Evolutionary conservation across 2,329 filamentous ascomycete genomes (phyloP).

Genomic region (Penicillium sp.): DNA sequence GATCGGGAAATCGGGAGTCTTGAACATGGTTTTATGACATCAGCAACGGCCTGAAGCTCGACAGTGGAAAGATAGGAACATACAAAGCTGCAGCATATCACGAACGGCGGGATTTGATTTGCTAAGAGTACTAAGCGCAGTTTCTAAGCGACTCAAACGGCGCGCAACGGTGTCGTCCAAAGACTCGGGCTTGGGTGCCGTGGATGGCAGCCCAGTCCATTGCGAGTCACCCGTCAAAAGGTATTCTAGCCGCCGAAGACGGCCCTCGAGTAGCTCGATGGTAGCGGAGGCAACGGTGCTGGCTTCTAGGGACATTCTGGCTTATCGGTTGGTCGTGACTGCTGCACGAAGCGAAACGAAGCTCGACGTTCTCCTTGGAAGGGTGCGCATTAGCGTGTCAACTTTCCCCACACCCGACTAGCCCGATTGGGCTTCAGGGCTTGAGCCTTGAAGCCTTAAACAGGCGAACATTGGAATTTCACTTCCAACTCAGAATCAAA

Average conservation of each 20-base stretch:
- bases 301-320: constrained; percentile 30
- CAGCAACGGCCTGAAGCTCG: neutral
- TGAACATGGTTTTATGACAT: constrained; percentile 9
- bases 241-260: constrained; percentile 42
- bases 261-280: constrained; percentile 42
- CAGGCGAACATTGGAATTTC: no score
- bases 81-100: constrained; percentile 43
- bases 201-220: constrained; percentile 37
- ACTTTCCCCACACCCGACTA: neutral
- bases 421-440: neutral
- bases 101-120: constrained; percentile 35
- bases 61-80: constrained; percentile 12
- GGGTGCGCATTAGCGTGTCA: neutral
- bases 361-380: no score
- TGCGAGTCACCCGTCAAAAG: constrained; percentile 40
- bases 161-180: constrained; percentile 37
- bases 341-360: neutral
- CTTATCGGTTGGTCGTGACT: neutral
- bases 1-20: constrained; percentile 41
- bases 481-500: no score
- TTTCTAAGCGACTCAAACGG: constrained; percentile 36
- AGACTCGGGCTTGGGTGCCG: constrained; percentile 30
- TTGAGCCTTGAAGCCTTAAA: no score
- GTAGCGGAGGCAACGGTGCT: constrained; percentile 36
- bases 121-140: constrained; percentile 35